Percentiles rank a stretch among this genome's conserved stretches.
Evolutionary conservation across 495 filamentous ascomycete species (phyloP).

Genomic region (Neurospora sp.): DNA sequence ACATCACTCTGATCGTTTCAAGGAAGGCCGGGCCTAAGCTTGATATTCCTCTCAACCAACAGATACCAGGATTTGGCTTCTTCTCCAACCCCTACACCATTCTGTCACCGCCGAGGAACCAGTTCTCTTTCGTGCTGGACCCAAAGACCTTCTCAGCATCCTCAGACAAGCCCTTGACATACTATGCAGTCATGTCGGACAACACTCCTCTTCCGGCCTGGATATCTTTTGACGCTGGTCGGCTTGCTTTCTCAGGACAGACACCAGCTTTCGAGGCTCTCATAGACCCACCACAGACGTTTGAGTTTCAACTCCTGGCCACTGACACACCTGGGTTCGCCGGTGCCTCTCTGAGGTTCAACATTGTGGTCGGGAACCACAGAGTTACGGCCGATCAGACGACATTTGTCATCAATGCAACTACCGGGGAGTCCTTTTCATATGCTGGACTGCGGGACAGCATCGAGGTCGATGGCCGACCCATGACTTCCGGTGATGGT

Average conservation of each 20-base stretch:
- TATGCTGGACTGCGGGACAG: constrained; percentile 43
- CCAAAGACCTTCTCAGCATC: constrained; percentile 28
- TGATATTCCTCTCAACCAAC: constrained; percentile 25
- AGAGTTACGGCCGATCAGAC: constrained; percentile 51
- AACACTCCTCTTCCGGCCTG: constrained; percentile 82
- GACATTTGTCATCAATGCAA: constrained; percentile 49
- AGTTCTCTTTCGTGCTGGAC: constrained; percentile 30
- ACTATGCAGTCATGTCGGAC: constrained; percentile 67
- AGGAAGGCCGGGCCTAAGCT: constrained; percentile 30
- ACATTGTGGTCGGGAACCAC: constrained; percentile 60
- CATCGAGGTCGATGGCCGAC: constrained; percentile 54
- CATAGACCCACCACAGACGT: constrained; percentile 57
- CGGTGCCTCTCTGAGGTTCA: constrained; percentile 54
- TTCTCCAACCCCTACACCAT: constrained; percentile 32
- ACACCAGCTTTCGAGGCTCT: constrained; percentile 55
- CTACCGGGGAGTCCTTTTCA: constrained; percentile 40
- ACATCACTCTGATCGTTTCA: constrained; percentile 55
- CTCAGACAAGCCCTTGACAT: constrained; percentile 30
- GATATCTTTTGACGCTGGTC: constrained; percentile 60
- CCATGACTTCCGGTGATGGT: constrained; percentile 30
- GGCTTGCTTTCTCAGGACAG: constrained; percentile 62
- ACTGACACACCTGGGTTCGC: constrained; percentile 74
- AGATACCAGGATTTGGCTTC: constrained; percentile 29
- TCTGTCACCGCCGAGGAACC: constrained; percentile 24
- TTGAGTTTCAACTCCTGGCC: constrained; percentile 64